Percentiles rank a stretch among this genome's conserved stretches.
phyloP scores from a whole-genome alignment of 345 rosid species.

The Mercurialis annua region DNA sequence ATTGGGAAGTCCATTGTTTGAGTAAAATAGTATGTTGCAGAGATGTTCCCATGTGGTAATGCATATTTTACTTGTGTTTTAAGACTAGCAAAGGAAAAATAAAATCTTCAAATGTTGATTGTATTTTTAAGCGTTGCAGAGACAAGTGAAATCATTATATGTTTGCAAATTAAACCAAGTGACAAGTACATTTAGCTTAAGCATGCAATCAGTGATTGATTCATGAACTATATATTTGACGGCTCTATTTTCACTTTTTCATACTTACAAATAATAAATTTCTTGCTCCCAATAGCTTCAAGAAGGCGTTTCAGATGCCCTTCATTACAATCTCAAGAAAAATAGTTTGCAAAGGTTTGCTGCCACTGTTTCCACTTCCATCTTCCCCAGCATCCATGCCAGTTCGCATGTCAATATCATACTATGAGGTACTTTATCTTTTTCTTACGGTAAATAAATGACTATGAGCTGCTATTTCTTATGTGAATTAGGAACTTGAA shows the following conservation, averaged over 20 bases:
- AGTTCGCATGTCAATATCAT: conserved; percentile 73
- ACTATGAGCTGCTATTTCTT: background rate
- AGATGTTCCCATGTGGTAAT: background rate
- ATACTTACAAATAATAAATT: background rate
- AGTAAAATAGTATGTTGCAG: background rate
- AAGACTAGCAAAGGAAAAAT: background rate
- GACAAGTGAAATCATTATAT: background rate
- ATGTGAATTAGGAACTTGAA: background rate
- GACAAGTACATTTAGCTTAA: background rate
- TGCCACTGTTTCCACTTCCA: conserved; percentile 59
- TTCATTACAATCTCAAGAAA: conserved; percentile 68
- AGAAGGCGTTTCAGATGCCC: conserved; percentile 80
- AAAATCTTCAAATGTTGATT: background rate
- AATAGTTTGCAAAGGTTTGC: conserved; percentile 56
- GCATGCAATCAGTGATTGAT: background rate
- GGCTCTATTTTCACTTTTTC: background rate
- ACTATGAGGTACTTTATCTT: conserved; percentile 49
- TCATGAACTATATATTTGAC: conserved; percentile 2
- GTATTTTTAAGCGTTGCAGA: background rate
- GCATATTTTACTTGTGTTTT: background rate
- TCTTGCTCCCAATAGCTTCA: conserved; percentile 46
- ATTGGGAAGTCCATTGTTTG: background rate
- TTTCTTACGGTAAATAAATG: background rate
- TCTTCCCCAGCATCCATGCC: conserved; percentile 36
- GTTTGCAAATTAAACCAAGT: conserved; percentile 1